Evolutionary conservation across 2,329 filamentous ascomycete species (phyloP).

Genomic region (Chalaropsis ovoidea): DNA sequence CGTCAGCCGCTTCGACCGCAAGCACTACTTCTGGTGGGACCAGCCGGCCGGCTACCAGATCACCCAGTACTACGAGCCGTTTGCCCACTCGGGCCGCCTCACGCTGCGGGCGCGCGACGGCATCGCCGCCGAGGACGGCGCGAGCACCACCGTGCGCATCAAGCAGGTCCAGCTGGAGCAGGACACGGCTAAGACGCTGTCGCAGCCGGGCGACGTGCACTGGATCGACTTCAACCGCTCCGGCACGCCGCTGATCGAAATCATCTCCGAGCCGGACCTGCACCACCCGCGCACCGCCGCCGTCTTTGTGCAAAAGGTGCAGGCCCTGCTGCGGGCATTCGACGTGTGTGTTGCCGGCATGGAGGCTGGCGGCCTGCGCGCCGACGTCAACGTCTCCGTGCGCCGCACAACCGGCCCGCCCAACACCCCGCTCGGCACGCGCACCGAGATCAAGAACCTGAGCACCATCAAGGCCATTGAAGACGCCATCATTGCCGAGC

Average conservation of each 20-base stretch:
- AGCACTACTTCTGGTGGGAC: constrained; percentile 99
- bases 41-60: constrained; percentile 96
- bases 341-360: constrained; percentile 84
- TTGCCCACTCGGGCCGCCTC: constrained; percentile 61
- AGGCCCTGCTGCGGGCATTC: constrained; percentile 65
- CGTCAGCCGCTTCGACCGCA: constrained; percentile 79
- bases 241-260: constrained; percentile 82
- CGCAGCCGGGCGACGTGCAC: constrained; percentile 60
- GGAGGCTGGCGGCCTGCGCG: constrained; percentile 82
- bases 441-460: constrained; percentile 95
- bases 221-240: constrained; percentile 92
- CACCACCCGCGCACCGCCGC: constrained; percentile 80
- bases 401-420: constrained; percentile 40
- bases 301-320: constrained; percentile 79
- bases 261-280: constrained; percentile 84
- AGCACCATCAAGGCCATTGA: constrained; percentile 92
- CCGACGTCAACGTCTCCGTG: constrained; percentile 93
- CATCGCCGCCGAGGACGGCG: constrained; percentile 62
- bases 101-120: constrained; percentile 64
- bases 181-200: constrained; percentile 88
- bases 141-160: constrained; percentile 65
- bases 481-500: constrained; percentile 84
- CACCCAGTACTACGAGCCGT: constrained; percentile 80
- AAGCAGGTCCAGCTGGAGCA: constrained; percentile 96
- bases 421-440: constrained; percentile 53